These are phyloP conservation scores for Gryganskiella cystojenkinii DNA, from an alignment of 192 early-diverging fungal species.

Conservation along the genomic window DNA sequence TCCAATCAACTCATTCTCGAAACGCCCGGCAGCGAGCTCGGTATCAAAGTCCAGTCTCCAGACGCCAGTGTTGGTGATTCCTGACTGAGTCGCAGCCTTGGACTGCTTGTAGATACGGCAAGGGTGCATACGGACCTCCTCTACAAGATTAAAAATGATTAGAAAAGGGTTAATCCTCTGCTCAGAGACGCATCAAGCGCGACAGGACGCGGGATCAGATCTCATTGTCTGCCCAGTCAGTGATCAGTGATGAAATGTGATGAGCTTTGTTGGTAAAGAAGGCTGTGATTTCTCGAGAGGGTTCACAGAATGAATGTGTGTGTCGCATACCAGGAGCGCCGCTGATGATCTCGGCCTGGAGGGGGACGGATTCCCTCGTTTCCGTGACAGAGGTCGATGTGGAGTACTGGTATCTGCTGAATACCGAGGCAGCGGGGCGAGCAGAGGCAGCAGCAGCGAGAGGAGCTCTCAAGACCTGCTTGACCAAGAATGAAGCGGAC, in stretches of 20 bases:
- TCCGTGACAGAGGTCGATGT: slow-evolving; percentile 21
- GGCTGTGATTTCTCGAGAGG: no score
- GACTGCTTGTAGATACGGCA: slow-evolving; percentile 86
- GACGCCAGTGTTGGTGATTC: slow-evolving; percentile 73
- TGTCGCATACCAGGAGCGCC: slow-evolving; percentile 24
- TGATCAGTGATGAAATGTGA: no score
- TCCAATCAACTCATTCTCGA: slow-evolving; percentile 95
- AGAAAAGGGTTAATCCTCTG: no score
- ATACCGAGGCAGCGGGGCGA: slow-evolving; percentile 1
- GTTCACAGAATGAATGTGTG: background rate
- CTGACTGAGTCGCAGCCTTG: slow-evolving; percentile 88
- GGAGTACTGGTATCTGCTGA: slow-evolving; percentile 11
- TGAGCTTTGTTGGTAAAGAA: no score
- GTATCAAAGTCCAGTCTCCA: slow-evolving; percentile 95
- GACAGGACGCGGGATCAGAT: background rate
- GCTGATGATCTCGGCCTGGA: slow-evolving; percentile 34
- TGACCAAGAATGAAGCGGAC: slow-evolving; percentile 5
- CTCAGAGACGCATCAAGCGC: background rate
- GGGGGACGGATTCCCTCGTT: slow-evolving; percentile 6
- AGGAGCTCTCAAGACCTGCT: slow-evolving; percentile 1
- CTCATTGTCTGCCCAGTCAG: background rate
- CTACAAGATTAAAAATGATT: slow-evolving; percentile 2
- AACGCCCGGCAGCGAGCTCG: slow-evolving; percentile 76
- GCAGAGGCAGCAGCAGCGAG: background rate
- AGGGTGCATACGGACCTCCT: slow-evolving; percentile 68